Evolutionary conservation across 2,329 filamentous ascomycete genomes (phyloP), one percentile per base, ranked within the genome.

Genomic region (Dothiorella sarmentorum): DNA sequence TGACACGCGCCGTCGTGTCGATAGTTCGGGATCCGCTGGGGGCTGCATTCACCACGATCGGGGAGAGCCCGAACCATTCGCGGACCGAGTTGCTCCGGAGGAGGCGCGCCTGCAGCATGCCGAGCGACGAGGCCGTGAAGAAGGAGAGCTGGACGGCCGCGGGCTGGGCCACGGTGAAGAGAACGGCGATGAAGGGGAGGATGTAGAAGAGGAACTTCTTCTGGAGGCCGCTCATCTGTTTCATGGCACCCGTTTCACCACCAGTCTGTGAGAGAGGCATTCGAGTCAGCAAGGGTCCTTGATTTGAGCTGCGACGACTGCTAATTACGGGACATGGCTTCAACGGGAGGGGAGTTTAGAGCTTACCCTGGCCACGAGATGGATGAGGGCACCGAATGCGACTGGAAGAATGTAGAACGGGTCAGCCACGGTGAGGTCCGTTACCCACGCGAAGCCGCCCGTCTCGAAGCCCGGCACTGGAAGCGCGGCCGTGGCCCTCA

Each of bases 381-480:
- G 82, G 72, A 88, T 81, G 56, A 84, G 68, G 7, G 69, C 72
- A 1, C 85, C 81, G 3, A 85, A 84, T 1, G 80, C 59, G 2
- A 84, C 62, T 1, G 94, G 94, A 29, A 97, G 76, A 38, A 94
- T 71, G 65, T 84, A 93, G 66, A 81, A 87, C 0, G 94, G 93
- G 72, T 99, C 94, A 2, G 83, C 72, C 20, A 85, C 69, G 0
- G 90, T 87, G 62, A 99, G 74, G 71, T 97, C 89, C 1, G 78
- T 75, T 64, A 97, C 83, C 94, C 94, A 99, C 38, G 86, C 75
- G 33, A 86, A 75, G 2, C 89, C 87, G 29, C 89, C 89, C 1
- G 75, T 77, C 65, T 89, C 83, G 63, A 97, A 73, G 1, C 85
- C 87, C 0, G 93, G 93, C 4, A 97, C 90, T 3, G 93, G 93